These are phyloP conservation scores for Stagonosporopsis vannaccii DNA, from an alignment of 2,329 filamentous ascomycete species.

Conservation along the genomic window DNA sequence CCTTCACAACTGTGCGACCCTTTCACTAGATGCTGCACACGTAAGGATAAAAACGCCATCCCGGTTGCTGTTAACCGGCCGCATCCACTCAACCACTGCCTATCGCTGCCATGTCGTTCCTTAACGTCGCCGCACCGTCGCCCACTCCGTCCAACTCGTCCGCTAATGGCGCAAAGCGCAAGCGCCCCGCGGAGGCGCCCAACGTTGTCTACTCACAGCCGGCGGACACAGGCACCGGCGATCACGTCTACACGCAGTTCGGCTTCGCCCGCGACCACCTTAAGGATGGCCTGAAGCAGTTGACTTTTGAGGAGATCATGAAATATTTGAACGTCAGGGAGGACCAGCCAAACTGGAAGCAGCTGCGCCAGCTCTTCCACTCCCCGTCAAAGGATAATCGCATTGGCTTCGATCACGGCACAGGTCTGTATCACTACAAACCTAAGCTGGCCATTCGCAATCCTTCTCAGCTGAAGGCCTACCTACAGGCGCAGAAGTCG, in stretches of 20 bases:
- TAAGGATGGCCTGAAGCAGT: slow-evolving; percentile 67
- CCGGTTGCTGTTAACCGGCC: neutral
- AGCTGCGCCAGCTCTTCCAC: slow-evolving; percentile 72
- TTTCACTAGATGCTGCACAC: slow-evolving; percentile 45
- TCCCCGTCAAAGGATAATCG: slow-evolving; percentile 64
- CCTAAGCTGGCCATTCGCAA: slow-evolving; percentile 84
- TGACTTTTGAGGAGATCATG: slow-evolving; percentile 78
- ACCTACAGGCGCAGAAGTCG: slow-evolving; percentile 82
- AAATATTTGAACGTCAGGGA: slow-evolving; percentile 78
- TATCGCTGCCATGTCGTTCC: slow-evolving; percentile 41
- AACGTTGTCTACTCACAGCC: slow-evolving; percentile 76
- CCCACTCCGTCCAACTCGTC: slow-evolving; percentile 61
- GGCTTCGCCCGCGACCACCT: slow-evolving; percentile 76
- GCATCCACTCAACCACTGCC: slow-evolving; percentile 7
- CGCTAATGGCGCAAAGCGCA: slow-evolving; percentile 57
- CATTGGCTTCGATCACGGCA: slow-evolving; percentile 63
- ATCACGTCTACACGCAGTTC: slow-evolving; percentile 85
- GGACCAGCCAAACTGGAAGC: slow-evolving; percentile 62
- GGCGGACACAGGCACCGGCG: slow-evolving; percentile 75
- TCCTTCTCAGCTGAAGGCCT: slow-evolving; percentile 77
- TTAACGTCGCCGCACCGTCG: slow-evolving; percentile 58
- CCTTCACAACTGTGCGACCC: slow-evolving; percentile 35
- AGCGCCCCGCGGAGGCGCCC: slow-evolving; percentile 64
- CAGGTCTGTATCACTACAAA: slow-evolving; percentile 80
- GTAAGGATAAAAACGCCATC: neutral